These are phyloP conservation scores for Termitomyces sp. DNA, from an alignment of 768 basidiomycete genomes.

Conservation along the genomic window DNA sequence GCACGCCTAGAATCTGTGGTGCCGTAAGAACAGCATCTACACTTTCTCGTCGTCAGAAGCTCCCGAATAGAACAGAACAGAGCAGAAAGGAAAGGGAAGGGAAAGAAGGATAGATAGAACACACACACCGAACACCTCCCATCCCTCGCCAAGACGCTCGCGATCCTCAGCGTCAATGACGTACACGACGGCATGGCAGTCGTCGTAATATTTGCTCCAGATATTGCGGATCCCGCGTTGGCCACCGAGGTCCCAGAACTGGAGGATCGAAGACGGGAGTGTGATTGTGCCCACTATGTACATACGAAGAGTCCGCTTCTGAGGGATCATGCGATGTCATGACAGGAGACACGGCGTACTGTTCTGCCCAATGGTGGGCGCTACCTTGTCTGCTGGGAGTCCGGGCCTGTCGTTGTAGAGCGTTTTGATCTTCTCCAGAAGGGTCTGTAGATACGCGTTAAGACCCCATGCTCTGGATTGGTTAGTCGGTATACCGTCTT, in stretches of 20 bases:
- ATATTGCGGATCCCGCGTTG: conserved; percentile 91
- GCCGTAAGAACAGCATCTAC: conserved; percentile 81
- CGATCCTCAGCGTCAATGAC: conserved; percentile 92
- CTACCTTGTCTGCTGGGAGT: conserved; percentile 89
- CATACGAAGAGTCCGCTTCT: not conserved
- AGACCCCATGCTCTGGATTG: not conserved
- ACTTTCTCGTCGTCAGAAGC: conserved; percentile 13
- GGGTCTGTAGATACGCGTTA: conserved; percentile 45
- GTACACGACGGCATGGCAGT: conserved; percentile 95
- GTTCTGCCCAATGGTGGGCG: conserved; percentile 96
- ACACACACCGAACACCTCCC: conserved; percentile 91
- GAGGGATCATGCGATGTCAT: not conserved
- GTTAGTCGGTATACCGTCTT: conserved; percentile 62
- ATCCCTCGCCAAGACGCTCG: conserved; percentile 86
- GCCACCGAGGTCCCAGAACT: conserved; percentile 97
- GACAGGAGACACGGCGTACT: conserved; percentile 44
- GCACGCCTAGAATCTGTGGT: conserved; percentile 86
- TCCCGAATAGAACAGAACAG: not conserved
- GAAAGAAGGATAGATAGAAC: not conserved
- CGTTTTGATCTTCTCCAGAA: conserved; percentile 92
- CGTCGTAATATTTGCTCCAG: conserved; percentile 93
- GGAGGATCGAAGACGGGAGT: conserved; percentile 88
- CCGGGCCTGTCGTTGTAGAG: conserved; percentile 84
- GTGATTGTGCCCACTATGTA: conserved; percentile 90
- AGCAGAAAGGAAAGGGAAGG: not conserved